Percentiles rank a stretch among this genome's conserved stretches.
phyloP scores from a whole-genome alignment of 768 basidiomycete species.

The Psilocybe subaeruginosa region DNA sequence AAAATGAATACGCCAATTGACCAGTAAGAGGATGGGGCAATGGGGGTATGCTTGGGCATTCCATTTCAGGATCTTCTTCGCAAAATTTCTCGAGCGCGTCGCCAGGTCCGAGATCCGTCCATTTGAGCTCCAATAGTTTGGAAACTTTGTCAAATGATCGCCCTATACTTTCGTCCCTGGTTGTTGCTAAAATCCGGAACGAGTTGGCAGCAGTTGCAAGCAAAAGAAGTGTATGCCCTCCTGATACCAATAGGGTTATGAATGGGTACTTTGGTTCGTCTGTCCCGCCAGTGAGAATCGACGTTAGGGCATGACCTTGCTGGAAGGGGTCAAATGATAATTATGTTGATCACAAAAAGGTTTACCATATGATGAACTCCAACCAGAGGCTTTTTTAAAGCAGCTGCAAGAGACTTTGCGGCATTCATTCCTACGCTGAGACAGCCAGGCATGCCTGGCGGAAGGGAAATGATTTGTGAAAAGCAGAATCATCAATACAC shows the following conservation, averaged over 20 bases:
- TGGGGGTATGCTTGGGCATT: constrained; percentile 33
- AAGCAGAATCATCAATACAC: constrained; percentile 8
- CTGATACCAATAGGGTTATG: constrained; percentile 85
- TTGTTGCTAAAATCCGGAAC: constrained; percentile 76
- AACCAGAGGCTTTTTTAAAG: constrained; percentile 75
- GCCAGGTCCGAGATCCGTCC: constrained; percentile 68
- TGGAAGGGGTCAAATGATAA: constrained; percentile 29
- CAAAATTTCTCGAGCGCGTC: constrained; percentile 82
- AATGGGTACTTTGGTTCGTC: constrained; percentile 75
- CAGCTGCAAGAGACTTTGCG: constrained; percentile 85
- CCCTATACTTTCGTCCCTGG: constrained; percentile 76
- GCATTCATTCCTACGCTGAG: constrained; percentile 79
- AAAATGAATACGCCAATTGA: constrained; percentile 74
- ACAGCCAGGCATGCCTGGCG: constrained; percentile 76
- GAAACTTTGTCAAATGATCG: constrained; percentile 85
- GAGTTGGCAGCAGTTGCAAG: constrained; percentile 60
- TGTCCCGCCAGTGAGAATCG: constrained; percentile 62
- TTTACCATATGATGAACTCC: constrained; percentile 95
- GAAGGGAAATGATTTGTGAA: neutral
- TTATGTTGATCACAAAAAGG: constrained; percentile 16
- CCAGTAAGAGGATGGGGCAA: constrained; percentile 55
- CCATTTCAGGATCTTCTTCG: constrained; percentile 32
- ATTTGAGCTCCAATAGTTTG: constrained; percentile 66
- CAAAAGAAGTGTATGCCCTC: constrained; percentile 92
- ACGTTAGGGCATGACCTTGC: constrained; percentile 94